phyloP scores from a whole-genome alignment of 148 eudicot species.

The Persicaria maculosa region DNA sequence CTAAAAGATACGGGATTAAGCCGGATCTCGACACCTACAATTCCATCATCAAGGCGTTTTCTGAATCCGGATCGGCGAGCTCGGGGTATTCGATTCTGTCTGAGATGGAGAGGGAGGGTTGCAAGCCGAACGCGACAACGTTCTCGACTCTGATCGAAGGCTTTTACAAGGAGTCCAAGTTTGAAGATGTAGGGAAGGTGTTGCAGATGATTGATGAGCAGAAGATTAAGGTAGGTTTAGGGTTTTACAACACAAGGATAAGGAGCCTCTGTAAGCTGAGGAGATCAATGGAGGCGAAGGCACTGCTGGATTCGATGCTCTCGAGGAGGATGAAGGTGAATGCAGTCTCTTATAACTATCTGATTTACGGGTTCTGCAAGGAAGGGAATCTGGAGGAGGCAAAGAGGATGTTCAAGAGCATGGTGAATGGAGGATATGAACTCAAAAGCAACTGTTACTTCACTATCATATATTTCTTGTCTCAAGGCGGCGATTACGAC shows the following conservation, averaged over 20 bases:
- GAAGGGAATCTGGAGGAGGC: slow-evolving; percentile 78
- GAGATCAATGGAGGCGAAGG: slow-evolving; percentile 66
- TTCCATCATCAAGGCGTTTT: slow-evolving; percentile 60
- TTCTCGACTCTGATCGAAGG: slow-evolving; percentile 56
- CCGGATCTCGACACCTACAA: slow-evolving; percentile 64
- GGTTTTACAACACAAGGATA: slow-evolving; percentile 58
- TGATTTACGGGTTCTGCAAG: slow-evolving; percentile 73
- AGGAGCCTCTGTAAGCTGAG: slow-evolving; percentile 72
- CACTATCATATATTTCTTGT: slow-evolving; percentile 54
- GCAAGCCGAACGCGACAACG: slow-evolving; percentile 52
- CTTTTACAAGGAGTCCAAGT: slow-evolving; percentile 76
- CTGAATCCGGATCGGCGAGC: slow-evolving; percentile 51
- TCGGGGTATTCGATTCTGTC: slow-evolving; percentile 52
- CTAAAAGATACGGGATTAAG: slow-evolving; percentile 42
- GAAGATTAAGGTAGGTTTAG: slow-evolving; percentile 31
- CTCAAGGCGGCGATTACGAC: slow-evolving; percentile 61
- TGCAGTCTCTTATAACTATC: slow-evolving; percentile 32
- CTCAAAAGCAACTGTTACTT: slow-evolving; percentile 57
- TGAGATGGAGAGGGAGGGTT: slow-evolving; percentile 63
- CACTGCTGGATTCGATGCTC: slow-evolving; percentile 60
- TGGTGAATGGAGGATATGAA: slow-evolving; percentile 36
- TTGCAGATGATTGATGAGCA: slow-evolving; percentile 54
- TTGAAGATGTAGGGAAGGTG: slow-evolving; percentile 67
- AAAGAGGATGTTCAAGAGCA: slow-evolving; percentile 43
- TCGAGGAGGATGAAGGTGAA: slow-evolving; percentile 56